Base-by-base conservation (phyloP, 306 rosid genomes). In the Prunus fruticosa region DNA sequence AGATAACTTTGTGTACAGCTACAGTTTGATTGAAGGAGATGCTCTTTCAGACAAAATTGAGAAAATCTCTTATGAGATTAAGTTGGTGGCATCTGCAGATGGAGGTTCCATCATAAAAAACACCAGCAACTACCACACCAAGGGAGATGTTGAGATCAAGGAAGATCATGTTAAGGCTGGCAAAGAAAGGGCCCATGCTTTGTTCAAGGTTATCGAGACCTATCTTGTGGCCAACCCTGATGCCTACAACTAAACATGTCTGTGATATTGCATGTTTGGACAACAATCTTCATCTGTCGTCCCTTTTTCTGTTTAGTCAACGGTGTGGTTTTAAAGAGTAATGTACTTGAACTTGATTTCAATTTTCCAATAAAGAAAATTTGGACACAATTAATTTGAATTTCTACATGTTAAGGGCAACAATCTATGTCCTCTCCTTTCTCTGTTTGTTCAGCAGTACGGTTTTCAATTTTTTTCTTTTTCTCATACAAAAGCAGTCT, bases 61-160 rank as follows among this genome's bases (percentile, higher is more conserved):
- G 80, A 87, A 87, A 72, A 62, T 88, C 2, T 54, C 75, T 10
- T 81, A 64, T 12, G 68, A 85, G 77, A 77, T 64, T 66, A 75
- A 79, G 74, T 28, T 86, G 64, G 85, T 73, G 56, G 85, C 80
- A 32, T 78, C 58, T 0, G 34, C 34, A 32, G 81, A 74, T 23
- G 86, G 81, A 51, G 88, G 87, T 68, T 73, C 84, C 56, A 54
- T 80, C 14, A 47, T 80, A 5, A 86, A 88, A 81, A 73, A 64
- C 27, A 63, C 16, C 11, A 72, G 69, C 58, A 66, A 74, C 67
- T 82, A 72, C 76, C 64, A 80, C 34, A 32, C 34, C 34, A 32
- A 32, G 3, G 34, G 34, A 3, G 34, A 32, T 32, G 34, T 32
- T 32, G 27, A 78, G 74, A 63, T 84, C 25, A 34, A 54, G 0